Evolutionary conservation across 805 yeast species (phyloP).

Genomic region (Candida nanaspora): DNA sequence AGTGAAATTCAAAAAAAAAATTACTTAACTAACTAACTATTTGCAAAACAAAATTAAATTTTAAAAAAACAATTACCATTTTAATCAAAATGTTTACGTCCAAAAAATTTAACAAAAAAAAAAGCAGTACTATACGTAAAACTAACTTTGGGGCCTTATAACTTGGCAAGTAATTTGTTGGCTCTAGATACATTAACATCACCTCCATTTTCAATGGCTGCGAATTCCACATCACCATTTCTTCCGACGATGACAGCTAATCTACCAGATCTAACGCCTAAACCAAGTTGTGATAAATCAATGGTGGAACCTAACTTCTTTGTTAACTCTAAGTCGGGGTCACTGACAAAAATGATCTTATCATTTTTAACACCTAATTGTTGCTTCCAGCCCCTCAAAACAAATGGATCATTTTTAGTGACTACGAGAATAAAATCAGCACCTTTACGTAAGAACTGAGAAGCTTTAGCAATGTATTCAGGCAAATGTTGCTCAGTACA

Average conservation of each 20-base stretch:
- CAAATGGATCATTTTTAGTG: conserved; percentile 68
- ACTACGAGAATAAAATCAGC: conserved; percentile 57
- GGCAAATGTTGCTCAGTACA: conserved; percentile 71
- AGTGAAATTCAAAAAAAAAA: no score
- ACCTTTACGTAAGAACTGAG: conserved; percentile 48
- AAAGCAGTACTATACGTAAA: no score
- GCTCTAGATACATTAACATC: conserved; percentile 21
- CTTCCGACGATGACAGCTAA: conserved; percentile 58
- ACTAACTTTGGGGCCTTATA: conserved; percentile 4
- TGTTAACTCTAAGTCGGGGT: conserved; percentile 53
- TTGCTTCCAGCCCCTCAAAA: conserved; percentile 62
- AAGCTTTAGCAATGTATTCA: conserved; percentile 45
- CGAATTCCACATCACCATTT: conserved; percentile 30
- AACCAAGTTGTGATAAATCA: conserved; percentile 46
- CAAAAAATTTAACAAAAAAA: no score
- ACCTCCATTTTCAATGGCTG: conserved; percentile 21
- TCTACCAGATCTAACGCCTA: conserved; percentile 56
- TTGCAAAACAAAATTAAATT: background rate
- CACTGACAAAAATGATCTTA: conserved; percentile 53
- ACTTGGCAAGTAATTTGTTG: conserved; percentile 16
- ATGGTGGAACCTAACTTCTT: conserved; percentile 49
- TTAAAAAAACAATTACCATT: no score
- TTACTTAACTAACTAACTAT: background rate
- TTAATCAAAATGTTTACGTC: no score
- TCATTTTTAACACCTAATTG: conserved; percentile 30